Base-by-base conservation (phyloP, 495 filamentous ascomycete species). In the Paragyromitra xinjiangensis region DNA sequence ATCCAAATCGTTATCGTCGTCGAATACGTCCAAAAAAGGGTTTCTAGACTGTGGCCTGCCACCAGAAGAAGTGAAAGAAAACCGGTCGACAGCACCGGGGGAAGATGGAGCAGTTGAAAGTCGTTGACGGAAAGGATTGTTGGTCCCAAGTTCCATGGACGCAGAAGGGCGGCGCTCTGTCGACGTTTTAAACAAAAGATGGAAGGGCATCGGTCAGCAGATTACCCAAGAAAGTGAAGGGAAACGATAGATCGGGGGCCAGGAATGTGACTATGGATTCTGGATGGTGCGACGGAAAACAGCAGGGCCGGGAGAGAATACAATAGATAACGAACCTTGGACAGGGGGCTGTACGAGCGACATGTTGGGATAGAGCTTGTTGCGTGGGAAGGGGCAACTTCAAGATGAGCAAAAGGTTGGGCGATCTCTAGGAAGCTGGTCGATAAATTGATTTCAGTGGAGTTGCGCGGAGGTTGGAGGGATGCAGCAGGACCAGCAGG, bases 81-180 rank as follows among this genome's bases (percentile, higher is more conserved):
- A 82, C 87, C 85, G 79, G 88, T 87, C 76, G 81, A 83, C 70
- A 64, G 75, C 39, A 70, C 83, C 79, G 63, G 93, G 94, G 71
- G 94, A 95, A 7, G 88, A 85, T 58, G 92, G 91, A 78, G 48
- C 48, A 8, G 68, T 77, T 34, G 81, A 81, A 40, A 82, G 64
- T 71, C 92, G 92, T 84, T 97, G 97, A 86, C 95, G 91, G 83
- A 99, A 99, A n/a, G 95, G 95, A 82, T 99, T 99, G 87, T 98
- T 98, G 77, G 95, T 98, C 73, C 90, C 88, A 81, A 95, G 88
- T 81, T 90, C 91, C 83, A 90, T 68, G 34, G 79, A 85, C 14
- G 87, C 64, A 71, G 81, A 78, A 37, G 77, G 80, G 48, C 81
- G 78, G 70, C 81, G 81, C 62, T 78, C 81, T 82, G 51, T 78